Evolutionary conservation across 1,284 basidiomycete genomes (phyloP), one percentile per base, ranked within the genome.

Genomic region (Cryptococcus floricola): DNA sequence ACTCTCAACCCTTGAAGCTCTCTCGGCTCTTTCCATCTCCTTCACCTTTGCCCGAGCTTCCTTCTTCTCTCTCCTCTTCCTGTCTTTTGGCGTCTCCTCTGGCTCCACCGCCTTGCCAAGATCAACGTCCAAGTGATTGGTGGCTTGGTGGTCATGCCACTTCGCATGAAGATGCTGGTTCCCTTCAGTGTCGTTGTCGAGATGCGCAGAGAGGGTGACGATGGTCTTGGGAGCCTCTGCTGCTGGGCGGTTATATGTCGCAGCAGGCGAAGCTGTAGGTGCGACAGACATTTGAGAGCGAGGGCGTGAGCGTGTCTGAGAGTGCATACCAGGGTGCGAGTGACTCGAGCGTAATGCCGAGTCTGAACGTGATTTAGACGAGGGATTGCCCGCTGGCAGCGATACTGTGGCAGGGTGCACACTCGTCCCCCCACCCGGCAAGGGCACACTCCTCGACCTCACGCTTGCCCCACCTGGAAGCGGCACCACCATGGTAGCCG

Each of bases 151-250:
- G 46, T 71, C 67, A 19, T 63, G 49, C 48, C 67, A 34, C 2
- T 39, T 55, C 9, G 68, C 68, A 55, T 69, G 68, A 5, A 67
- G 50, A 49, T 69, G 67, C 50, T 68, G 64, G 47, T 67, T 63
- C 7, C 68, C 68, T 5, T 61, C 48, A 10, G 56, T 49, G 53
- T 66, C 64, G 28, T 58, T 51, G 39, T 68, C 65, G 9, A 70
- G 55, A 23, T 70, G 64, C 10, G 67, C 67, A n/a, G 65, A 66
- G 25, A 70, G 49, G 5, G 64, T 65, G 6, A 61, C 53, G 39
- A 70, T 53, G 2, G 68, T 70, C 46, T 66, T 57, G 3, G 66
- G 63, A 8, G 27, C 50, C 34, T 34, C 31, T 34, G 31, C 5
- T 34, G 31, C 31, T 34, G 31, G 31, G 31, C 10, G 31, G 6